Base-by-base conservation (phyloP, 1,284 basidiomycete species). In the Ustilago nuda region DNA sequence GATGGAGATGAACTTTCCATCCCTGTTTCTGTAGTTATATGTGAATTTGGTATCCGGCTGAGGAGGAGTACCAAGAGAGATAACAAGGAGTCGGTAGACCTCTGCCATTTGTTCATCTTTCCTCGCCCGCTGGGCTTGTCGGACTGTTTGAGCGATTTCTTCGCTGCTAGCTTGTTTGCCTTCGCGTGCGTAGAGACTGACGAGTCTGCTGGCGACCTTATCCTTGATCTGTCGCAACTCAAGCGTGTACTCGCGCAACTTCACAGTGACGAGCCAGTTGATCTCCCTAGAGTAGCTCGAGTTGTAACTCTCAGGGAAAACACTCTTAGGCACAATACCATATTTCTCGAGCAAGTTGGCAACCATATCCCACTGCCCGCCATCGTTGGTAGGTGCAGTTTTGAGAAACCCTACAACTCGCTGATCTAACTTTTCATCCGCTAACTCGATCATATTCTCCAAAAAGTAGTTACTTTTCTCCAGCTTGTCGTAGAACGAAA, bases 401-500 rank as follows among this genome's bases (percentile, higher is more conserved):
- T 92, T 90, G 57, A 98, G 89, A 87, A 92, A 92, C 54, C 89
- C 90, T 56, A 98, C 88, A 13, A 95, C 89, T 3, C 95, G 90
- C 81, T 93, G 91, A 65, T 97, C 93, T 53, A 96, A 87, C 0
- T 92, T 91, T 63, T 91, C 89, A 77, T 94, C 91, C 0, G 91
- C 91, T 52, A 93, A 90, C 87, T 96, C 89, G 78, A 98, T 93
- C 65, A 92, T 90, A 54, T 91, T 88, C 87, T 98, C 95, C 30
- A 98, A 91, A 87, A 93, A 97, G 87, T 93, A 95, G 88, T 98
- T 98, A 61, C 92, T 89, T 87, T 97, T 97, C 88, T 97, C 95
- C 57, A 97, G 89, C 87, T 95, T 95, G 59, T 78, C 78, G 63
- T 63, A 79, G 54, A 79, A 39, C 23, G 48, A 50, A 9, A 65